Percentiles rank a stretch among this genome's conserved stretches.
Evolutionary conservation across 2,329 filamentous ascomycete species (phyloP).

Genomic region (Tolypocladium album): DNA sequence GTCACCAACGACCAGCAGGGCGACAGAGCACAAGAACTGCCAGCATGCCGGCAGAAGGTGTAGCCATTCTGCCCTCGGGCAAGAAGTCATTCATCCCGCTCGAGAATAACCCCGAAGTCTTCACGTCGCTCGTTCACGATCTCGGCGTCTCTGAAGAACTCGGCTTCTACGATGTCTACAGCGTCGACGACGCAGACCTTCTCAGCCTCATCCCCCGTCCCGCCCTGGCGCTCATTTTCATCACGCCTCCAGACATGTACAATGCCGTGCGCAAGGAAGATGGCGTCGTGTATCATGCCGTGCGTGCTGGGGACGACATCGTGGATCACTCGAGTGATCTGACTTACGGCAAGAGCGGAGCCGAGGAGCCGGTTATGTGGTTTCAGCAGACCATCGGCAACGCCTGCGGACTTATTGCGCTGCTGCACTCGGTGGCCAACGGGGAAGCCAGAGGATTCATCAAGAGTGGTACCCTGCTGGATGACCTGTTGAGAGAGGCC

Average conservation of each 20-base stretch:
- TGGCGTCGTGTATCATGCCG: constrained; percentile 12
- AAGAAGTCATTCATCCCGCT: constrained; percentile 28
- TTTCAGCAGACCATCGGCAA: constrained; percentile 79
- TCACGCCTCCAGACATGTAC: constrained; percentile 52
- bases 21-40: background rate
- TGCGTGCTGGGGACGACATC: constrained; percentile 16
- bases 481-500: constrained; percentile 49
- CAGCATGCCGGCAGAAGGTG: constrained; percentile 18
- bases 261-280: constrained; percentile 27
- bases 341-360: constrained; percentile 21
- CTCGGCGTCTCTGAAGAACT: constrained; percentile 60
- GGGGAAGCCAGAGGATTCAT: constrained; percentile 49
- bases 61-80: constrained; percentile 15
- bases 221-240: constrained; percentile 65
- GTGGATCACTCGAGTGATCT: constrained; percentile 10
- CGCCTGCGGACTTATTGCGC: constrained; percentile 69
- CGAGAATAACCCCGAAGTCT: constrained; percentile 64
- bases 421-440: constrained; percentile 65
- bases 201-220: constrained; percentile 63
- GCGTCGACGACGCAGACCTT: constrained; percentile 66
- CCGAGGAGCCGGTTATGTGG: constrained; percentile 61
- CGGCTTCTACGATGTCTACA: constrained; percentile 74
- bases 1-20: background rate
- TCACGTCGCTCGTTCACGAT: constrained; percentile 59
- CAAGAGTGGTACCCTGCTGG: constrained; percentile 39